Conservation (phyloP, 108 stramenopile genomes). For the Chaetoceros muelleri region DNA sequence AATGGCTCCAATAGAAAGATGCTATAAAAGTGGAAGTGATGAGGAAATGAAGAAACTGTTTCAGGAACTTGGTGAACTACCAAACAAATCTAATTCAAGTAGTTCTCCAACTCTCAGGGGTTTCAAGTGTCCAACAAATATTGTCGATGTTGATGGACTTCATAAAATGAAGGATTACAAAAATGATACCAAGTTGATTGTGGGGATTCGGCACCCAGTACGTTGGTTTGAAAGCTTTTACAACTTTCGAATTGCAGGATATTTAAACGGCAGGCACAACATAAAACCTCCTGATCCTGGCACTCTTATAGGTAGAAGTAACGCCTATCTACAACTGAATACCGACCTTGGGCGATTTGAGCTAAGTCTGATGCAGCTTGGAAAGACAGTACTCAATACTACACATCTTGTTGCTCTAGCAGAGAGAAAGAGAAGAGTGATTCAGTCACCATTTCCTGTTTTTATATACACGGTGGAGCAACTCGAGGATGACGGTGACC, state of each 20-base stretch:
- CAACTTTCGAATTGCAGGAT: slow-evolving; percentile 11
- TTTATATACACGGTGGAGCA: slow-evolving; percentile 1
- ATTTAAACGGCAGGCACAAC: no score
- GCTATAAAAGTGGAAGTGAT: no score
- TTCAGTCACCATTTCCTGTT: no score
- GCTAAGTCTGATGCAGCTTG: slow-evolving; percentile 8
- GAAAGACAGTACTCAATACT: slow-evolving; percentile 8
- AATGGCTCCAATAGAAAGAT: no score
- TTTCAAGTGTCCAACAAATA: slow-evolving; percentile 14
- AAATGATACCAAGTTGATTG: slow-evolving; percentile 2
- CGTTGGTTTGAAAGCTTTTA: not conserved
- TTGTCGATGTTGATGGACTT: slow-evolving; percentile 1
- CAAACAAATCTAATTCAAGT: no score
- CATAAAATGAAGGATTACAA: slow-evolving; percentile 12
- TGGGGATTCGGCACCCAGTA: not conserved
- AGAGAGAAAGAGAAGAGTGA: not conserved
- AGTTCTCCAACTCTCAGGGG: slow-evolving; percentile 10
- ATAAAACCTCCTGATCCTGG: slow-evolving; percentile 9
- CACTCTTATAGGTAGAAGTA: slow-evolving; percentile 5
- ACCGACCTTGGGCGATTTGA: slow-evolving; percentile 13
- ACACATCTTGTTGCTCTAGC: not conserved
- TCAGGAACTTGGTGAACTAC: no score
- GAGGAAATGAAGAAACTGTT: no score
- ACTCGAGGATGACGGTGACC: not conserved
- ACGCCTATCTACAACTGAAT: slow-evolving; percentile 3